Percentiles rank a stretch among this genome's conserved stretches.
These are phyloP conservation scores for Saxophila tyrrhenica DNA, from an alignment of 495 filamentous ascomycete species.

Conservation along the genomic window DNA sequence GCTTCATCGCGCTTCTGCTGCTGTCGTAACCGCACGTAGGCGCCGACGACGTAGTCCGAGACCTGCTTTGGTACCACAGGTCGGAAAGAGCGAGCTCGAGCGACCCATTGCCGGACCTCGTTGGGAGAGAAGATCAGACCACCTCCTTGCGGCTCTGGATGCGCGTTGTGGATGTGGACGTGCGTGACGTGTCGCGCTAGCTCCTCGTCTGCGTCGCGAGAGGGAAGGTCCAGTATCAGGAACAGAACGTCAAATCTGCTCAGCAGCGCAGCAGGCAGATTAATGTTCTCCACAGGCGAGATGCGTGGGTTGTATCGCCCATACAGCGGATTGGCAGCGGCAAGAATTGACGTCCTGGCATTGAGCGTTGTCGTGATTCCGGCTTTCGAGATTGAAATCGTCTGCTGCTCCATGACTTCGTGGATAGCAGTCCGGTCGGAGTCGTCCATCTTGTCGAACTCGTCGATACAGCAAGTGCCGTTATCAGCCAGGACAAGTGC, in stretches of 20 bases:
- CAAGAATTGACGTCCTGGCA: conserved; percentile 92
- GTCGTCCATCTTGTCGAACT: conserved; percentile 99
- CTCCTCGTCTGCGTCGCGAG: conserved; percentile 76
- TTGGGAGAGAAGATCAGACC: conserved; percentile 73
- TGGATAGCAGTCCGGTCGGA: conserved; percentile 92
- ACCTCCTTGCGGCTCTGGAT: conserved; percentile 57
- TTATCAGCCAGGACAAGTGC: conserved; percentile 94
- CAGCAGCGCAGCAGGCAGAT: conserved; percentile 86
- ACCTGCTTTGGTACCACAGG: conserved; percentile 72
- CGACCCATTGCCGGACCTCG: conserved; percentile 92
- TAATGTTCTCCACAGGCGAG: conserved; percentile 96
- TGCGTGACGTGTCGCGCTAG: conserved; percentile 92
- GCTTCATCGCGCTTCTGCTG: conserved; percentile 81
- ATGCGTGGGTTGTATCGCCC: conserved; percentile 96
- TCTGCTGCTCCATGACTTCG: conserved; percentile 99
- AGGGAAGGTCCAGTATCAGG: conserved; percentile 87
- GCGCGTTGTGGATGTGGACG: conserved; percentile 93
- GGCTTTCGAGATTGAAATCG: conserved; percentile 96
- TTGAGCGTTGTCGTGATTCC: conserved; percentile 95
- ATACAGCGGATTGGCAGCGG: conserved; percentile 93
- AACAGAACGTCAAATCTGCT: conserved; percentile 97
- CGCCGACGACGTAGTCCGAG: conserved; percentile 90
- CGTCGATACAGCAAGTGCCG: conserved; percentile 98
- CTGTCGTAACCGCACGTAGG: conserved; percentile 85
- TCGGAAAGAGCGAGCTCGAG: conserved; percentile 77